Evolutionary conservation across 768 basidiomycete species (phyloP).

Genomic region (Mycena galopus): DNA sequence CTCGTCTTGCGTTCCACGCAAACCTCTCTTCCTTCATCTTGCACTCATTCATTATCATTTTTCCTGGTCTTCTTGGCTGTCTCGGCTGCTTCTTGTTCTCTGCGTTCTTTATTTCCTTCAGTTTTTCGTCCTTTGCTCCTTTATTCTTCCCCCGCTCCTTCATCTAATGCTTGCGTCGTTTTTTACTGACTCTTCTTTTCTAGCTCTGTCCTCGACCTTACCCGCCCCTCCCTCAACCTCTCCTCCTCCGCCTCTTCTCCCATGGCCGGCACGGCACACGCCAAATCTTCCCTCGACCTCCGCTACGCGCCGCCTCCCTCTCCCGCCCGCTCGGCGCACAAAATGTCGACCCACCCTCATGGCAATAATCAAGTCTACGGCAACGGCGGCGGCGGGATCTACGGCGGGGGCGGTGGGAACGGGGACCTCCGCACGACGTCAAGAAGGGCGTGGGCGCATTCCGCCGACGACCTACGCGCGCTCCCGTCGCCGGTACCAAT

Average conservation of each 20-base stretch:
- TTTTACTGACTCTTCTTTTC: not conserved
- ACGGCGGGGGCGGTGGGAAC: not conserved
- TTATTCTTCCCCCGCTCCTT: not conserved
- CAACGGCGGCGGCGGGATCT: conserved; percentile 54
- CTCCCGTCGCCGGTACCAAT: conserved; percentile 39
- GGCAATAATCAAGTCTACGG: conserved; percentile 42
- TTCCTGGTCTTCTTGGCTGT: no score
- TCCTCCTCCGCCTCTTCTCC: not conserved
- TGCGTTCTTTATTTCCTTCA: no score
- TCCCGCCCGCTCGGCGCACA: not conserved
- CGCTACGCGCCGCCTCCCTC: conserved; percentile 31
- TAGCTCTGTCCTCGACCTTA: conserved; percentile 36
- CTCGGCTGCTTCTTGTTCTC: no score
- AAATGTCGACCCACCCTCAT: no score
- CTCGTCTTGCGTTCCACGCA: no score
- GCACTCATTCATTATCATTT: no score
- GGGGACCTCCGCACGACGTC: conserved; percentile 76
- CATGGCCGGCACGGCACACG: not conserved
- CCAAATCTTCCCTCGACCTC: conserved; percentile 34
- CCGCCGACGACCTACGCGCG: conserved; percentile 82
- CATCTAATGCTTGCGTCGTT: not conserved
- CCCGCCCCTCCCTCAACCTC: conserved; percentile 31
- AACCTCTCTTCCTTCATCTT: no score
- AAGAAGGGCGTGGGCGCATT: conserved; percentile 82
- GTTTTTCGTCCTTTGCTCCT: no score